These are phyloP conservation scores for Fabrea salina DNA, from an alignment of 169 alveolate species.

Conservation along the genomic window DNA sequence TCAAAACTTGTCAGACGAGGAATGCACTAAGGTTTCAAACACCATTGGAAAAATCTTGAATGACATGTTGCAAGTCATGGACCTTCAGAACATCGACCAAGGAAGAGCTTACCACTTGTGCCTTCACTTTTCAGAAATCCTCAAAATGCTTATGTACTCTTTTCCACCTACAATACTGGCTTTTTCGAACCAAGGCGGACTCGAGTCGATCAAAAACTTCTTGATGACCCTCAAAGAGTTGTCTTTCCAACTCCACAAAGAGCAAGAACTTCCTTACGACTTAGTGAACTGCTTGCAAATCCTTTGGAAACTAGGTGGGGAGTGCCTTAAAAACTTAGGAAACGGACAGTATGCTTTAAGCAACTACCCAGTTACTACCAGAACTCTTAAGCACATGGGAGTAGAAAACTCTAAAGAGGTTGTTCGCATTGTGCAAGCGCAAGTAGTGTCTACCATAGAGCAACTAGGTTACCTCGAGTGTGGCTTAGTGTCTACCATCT, in stretches of 20 bases:
- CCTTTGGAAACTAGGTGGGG: constrained; percentile 16
- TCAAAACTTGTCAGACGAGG: background rate
- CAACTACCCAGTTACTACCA: background rate
- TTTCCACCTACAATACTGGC: background rate
- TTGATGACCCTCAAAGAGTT: background rate
- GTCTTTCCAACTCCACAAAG: background rate
- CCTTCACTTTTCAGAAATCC: constrained; percentile 7
- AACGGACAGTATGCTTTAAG: background rate
- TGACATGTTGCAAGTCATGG: background rate
- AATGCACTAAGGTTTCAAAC: background rate
- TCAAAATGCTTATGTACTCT: constrained; percentile 15
- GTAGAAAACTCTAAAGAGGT: background rate
- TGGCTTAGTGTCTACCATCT: background rate
- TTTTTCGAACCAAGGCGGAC: constrained; percentile 1
- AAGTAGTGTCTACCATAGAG: background rate
- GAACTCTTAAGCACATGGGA: background rate
- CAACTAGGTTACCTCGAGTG: background rate
- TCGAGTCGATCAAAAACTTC: background rate
- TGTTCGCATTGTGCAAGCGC: background rate
- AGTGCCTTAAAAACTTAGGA: background rate
- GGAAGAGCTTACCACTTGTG: constrained; percentile 15
- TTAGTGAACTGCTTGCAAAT: constrained; percentile 21
- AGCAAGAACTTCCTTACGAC: background rate
- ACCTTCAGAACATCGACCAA: background rate
- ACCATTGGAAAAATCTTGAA: background rate